Base-by-base conservation (phyloP, 306 rosid genomes). In the Hylodesmum podocarpum region DNA sequence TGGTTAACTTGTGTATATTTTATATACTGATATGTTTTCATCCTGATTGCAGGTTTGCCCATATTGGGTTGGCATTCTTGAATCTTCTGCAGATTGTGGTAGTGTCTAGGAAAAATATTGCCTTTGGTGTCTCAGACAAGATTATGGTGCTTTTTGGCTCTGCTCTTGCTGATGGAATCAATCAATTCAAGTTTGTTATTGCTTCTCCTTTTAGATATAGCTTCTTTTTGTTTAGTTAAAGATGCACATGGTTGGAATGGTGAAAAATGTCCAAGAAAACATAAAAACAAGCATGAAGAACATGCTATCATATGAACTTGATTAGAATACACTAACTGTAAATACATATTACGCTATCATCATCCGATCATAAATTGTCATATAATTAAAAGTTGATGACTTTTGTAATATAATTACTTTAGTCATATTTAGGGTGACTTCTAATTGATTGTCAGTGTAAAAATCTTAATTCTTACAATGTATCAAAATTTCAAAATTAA, bases 181-280 rank as follows among this genome's bases (percentile, higher is more conserved):
- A 88, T 84, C 97, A 92, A 68, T 85, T 92, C 80, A 92, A 88
- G 97, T 92, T 69, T 65, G 96, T 76, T 76, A 61, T n/a, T 11
- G 47, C 63, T 75, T 80, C 84, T 61, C 66, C 41, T 50, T 28
- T 29, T 18, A 64, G n/a, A 54, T 49, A 46, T 25, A 69, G 44
- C 49, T 50, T 50, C 21, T 70, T 58, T 51, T 7, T 36, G 34
- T 43, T 66, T 47, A 28, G 21, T 41, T 28, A 31, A 69, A 57
- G 8, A 51, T 70, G 50, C 34, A 55, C 43, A 43, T 75, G 51
- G 61, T 37, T 37, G 41, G 34, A 34, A 59, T 15, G 36, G 14
- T 64, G 64, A 62, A 77, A 76, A 18, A 14, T 51, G 22, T n/a
- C 55, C 11, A 7, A 63, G 54, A 46, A 71, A 49, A 39, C 33